Conservation (phyloP, 768 basidiomycete species). For the Naganishia antarctica region DNA sequence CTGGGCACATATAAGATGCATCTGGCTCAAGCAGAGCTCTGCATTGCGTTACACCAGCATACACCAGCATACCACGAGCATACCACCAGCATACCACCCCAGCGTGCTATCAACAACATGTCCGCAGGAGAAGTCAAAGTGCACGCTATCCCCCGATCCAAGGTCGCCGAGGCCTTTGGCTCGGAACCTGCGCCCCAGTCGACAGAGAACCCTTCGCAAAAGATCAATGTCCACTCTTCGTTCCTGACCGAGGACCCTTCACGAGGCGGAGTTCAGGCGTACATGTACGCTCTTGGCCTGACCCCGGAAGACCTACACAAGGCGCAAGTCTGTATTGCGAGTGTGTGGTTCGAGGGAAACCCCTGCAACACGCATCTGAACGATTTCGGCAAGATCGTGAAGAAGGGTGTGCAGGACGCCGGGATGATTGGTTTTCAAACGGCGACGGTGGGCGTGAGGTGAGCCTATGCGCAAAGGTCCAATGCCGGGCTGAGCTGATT, state of each 20-base stretch:
- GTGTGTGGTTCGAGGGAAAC: slow-evolving; percentile 91
- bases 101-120: no score
- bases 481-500: slow-evolving; percentile 4
- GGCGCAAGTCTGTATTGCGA: slow-evolving; percentile 82
- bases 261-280: slow-evolving; percentile 22
- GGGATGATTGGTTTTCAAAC: slow-evolving; percentile 76
- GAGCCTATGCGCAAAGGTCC: slow-evolving; percentile 28
- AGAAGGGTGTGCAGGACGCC: slow-evolving; percentile 70
- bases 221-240: slow-evolving; percentile 21
- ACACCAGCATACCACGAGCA: no score
- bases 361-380: slow-evolving; percentile 81
- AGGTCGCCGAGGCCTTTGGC: slow-evolving; percentile 10
- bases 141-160: slow-evolving; percentile 19
- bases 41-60: no score
- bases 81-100: no score
- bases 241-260: slow-evolving; percentile 23
- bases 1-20: not conserved
- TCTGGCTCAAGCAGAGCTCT: no score
- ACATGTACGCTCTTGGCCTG: slow-evolving; percentile 26
- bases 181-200: slow-evolving; percentile 1
- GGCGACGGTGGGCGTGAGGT: slow-evolving; percentile 82
- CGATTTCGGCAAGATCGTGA: slow-evolving; percentile 71
- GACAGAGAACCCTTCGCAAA: not conserved
- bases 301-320: slow-evolving; percentile 58
- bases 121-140: slow-evolving; percentile 24